Evolutionary conservation across 2,329 filamentous ascomycete species (phyloP).

Genomic region (Phoma sp.): DNA sequence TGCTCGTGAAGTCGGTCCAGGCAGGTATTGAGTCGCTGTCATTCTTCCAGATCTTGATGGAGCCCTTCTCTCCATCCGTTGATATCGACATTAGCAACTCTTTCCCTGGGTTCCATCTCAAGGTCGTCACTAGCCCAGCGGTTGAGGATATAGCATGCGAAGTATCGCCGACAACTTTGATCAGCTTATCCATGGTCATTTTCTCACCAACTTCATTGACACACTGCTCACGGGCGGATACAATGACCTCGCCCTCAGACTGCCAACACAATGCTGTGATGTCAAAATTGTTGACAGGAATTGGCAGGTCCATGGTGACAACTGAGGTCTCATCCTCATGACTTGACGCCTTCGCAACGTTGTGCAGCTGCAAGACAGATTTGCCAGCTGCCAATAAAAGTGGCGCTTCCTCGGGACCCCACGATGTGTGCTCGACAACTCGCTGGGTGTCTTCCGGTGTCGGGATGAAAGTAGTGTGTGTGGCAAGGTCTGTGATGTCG

Average conservation of each 20-base stretch:
- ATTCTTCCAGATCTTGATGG: conserved; percentile 48
- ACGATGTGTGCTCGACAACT: conserved; percentile 43
- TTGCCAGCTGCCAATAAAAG: conserved; percentile 45
- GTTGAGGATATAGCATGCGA: conserved; percentile 45
- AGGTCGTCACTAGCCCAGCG: conserved; percentile 45
- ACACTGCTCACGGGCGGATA: conserved; percentile 44
- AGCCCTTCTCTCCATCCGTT: conserved; percentile 47
- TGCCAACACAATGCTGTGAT: conserved; percentile 48
- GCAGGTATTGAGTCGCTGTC: conserved; percentile 46
- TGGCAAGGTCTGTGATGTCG: conserved; percentile 39
- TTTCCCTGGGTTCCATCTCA: conserved; percentile 44
- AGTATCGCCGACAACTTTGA: conserved; percentile 39
- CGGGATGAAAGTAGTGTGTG: conserved; percentile 38
- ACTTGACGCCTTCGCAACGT: conserved; percentile 28
- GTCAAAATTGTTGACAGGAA: conserved; percentile 40
- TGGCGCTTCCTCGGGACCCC: conserved; percentile 40
- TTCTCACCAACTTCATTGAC: conserved; percentile 46
- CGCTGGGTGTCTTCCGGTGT: conserved; percentile 29
- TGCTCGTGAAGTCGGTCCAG: conserved; percentile 51
- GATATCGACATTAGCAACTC: conserved; percentile 46
- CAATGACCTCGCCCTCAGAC: conserved; percentile 38
- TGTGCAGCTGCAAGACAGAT: conserved; percentile 43
- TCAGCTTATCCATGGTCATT: conserved; percentile 47
- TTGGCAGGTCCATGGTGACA: conserved; percentile 30
- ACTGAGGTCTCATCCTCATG: conserved; percentile 16